Base-by-base conservation (phyloP, 495 filamentous ascomycete species). In the Lasiosphaeria ovina region DNA sequence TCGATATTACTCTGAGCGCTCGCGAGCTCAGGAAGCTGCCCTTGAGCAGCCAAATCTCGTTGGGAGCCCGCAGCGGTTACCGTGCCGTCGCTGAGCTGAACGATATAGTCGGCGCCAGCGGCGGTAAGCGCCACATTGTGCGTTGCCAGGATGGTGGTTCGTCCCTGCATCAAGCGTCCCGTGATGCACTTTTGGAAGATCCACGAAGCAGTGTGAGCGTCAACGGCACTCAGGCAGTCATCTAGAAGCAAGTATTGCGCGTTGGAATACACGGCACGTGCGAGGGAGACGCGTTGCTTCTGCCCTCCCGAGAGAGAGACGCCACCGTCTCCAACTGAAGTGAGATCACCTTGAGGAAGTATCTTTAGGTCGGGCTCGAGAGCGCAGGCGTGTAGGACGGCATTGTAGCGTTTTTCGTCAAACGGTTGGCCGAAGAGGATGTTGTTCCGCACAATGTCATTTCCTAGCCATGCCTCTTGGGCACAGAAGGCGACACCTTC, bases 251-350 rank as follows among this genome's bases (percentile, higher is more conserved):
- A 92, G 57, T 93, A 82, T 71, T 92, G 90, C 10, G 91, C 89
- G 55, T 90, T 81, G 59, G 91, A 89, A 69, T 94, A 95, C 0
- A 95, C 90, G 45, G 91, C 91, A 68, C 91, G 78, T 3, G 91
- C 91, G 47, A 95, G 79, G 3, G 89, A 91, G 65, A 95, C 74
- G 12, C 91, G 83, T 57, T 90, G 89, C 74, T 92, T 94, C 71
- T 95, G 91, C 51, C 91, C 91, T 44, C 91, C 91, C 14, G 89
- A 92, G 14, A 95, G 81, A 3, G 89, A 91, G 54, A 94, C 93
- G 3, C 91, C 91, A 65, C 89, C 83, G 70, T 93, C 91, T 57
- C 91, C 91, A 62, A 94, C 89, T 71, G 91, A 85, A 1, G 91
- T 96, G 66, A 87, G 81, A 67, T 94, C 91, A 9, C 91, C 91